Percentiles rank a stretch among this genome's conserved stretches.
Conservation (phyloP, 306 rosid genomes). For the Vicia sativa region DNA sequence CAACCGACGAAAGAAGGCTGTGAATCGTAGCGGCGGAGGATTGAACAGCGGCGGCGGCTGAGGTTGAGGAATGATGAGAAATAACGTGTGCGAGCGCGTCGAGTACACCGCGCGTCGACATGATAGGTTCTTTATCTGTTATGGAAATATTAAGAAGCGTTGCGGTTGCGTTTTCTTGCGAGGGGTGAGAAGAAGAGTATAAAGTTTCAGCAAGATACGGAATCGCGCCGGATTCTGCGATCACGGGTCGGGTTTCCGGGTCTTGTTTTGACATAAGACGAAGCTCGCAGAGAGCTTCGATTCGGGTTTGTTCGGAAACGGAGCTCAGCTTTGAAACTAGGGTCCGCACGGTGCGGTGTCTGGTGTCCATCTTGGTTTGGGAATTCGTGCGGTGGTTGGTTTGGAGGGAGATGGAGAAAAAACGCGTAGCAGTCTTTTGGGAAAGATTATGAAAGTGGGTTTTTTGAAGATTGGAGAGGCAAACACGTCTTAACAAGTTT, state of each 20-base stretch:
- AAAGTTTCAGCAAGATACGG: constrained; percentile 77
- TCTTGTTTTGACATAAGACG: constrained; percentile 71
- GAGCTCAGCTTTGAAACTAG: constrained; percentile 76
- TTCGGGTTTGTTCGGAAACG: constrained; percentile 68
- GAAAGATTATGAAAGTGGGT: not conserved
- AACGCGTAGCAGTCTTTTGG: not conserved
- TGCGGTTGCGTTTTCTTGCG: constrained; percentile 91
- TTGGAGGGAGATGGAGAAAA: not conserved
- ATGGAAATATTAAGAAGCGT: constrained; percentile 86
- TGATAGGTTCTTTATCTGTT: constrained; percentile 56
- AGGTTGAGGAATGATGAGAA: constrained; percentile 50
- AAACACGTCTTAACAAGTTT: not conserved
- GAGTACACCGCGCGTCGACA: constrained; percentile 84
- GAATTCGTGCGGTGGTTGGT: constrained; percentile 15
- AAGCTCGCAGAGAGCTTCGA: constrained; percentile 65
- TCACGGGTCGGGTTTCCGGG: constrained; percentile 66
- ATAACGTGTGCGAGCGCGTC: constrained; percentile 81
- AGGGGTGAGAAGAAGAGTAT: constrained; percentile 56
- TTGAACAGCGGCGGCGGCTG: constrained; percentile 76
- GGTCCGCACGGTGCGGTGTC: constrained; percentile 49
- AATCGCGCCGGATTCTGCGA: constrained; percentile 74
- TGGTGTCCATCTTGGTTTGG: constrained; percentile 55
- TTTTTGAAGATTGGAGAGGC: not conserved
- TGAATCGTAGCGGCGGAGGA: constrained; percentile 83
- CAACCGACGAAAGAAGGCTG: constrained; percentile 69